Evolutionary conservation across 495 filamentous ascomycete genomes (phyloP).

Genomic region (Lepidopterella palustris): DNA sequence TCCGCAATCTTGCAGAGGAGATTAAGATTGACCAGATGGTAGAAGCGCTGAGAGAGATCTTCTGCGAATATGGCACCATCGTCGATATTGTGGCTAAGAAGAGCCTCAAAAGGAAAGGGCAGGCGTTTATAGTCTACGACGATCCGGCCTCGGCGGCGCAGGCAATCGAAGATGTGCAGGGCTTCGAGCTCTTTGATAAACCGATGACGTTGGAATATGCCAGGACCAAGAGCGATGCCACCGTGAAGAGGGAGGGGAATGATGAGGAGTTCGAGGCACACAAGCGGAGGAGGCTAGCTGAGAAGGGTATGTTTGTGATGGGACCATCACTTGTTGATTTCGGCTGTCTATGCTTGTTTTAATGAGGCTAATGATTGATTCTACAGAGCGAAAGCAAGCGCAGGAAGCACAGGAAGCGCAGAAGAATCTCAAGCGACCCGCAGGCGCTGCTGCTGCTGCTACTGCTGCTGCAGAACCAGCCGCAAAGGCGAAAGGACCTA

Average conservation of each 20-base stretch:
- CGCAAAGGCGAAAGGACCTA: constrained; percentile 24
- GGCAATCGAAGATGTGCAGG: constrained; percentile 85
- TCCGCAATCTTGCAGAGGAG: constrained; percentile 88
- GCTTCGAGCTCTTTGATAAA: constrained; percentile 91
- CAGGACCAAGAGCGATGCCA: constrained; percentile 80
- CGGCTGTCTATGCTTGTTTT: not conserved
- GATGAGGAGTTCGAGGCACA: constrained; percentile 81
- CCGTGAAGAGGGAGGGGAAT: constrained; percentile 63
- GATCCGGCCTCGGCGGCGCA: constrained; percentile 63
- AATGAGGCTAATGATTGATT: not conserved
- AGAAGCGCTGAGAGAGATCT: constrained; percentile 67
- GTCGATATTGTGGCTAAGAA: constrained; percentile 89
- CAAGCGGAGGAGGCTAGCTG: constrained; percentile 76
- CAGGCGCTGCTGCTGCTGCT: constrained; percentile 50
- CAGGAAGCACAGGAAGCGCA: constrained; percentile 73
- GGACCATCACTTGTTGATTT: not conserved
- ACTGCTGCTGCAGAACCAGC: constrained; percentile 46
- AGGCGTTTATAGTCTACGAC: constrained; percentile 95
- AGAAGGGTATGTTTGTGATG: constrained; percentile 43
- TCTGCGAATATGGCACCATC: constrained; percentile 84
- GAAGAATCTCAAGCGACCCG: constrained; percentile 73
- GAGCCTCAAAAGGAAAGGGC: constrained; percentile 86
- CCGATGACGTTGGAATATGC: constrained; percentile 85
- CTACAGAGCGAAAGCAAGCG: constrained; percentile 83
- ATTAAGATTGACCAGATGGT: constrained; percentile 77